These are phyloP conservation scores for Ormosia semicastrata DNA, from an alignment of 306 rosid genomes.

Conservation along the genomic window DNA sequence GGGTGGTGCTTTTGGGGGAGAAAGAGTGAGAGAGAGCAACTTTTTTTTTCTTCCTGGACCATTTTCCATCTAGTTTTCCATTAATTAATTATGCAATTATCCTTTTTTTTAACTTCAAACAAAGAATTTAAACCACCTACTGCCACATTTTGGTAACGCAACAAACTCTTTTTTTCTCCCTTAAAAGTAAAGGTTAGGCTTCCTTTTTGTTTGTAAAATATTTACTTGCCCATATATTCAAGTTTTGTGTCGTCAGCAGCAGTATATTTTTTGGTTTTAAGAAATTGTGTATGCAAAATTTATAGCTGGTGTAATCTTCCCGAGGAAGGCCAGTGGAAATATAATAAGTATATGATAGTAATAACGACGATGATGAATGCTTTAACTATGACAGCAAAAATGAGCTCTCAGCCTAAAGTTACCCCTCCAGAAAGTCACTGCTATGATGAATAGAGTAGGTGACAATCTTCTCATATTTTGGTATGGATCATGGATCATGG, in stretches of 20 bases:
- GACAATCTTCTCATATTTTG: conserved; percentile 36
- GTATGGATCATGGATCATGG: conserved; percentile 37
- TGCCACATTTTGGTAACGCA: conserved; percentile 38
- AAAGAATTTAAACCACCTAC: conserved; percentile 28
- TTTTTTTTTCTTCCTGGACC: background rate
- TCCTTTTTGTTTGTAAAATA: conserved; percentile 22
- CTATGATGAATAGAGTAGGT: conserved; percentile 36
- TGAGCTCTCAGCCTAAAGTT: conserved; percentile 26
- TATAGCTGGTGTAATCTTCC: conserved; percentile 15
- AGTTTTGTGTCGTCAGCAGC: background rate
- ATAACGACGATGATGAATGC: conserved; percentile 36
- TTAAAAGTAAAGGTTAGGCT: conserved; percentile 46
- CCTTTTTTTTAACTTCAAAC: conserved; percentile 3
- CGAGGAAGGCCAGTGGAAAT: conserved; percentile 31
- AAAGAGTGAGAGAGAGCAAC: conserved; percentile 22
- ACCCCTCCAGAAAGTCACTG: conserved; percentile 23
- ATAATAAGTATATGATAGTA: conserved; percentile 23
- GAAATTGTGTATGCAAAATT: background rate
- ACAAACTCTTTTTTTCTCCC: conserved; percentile 41
- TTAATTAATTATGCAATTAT: background rate
- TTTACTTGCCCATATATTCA: conserved; percentile 16
- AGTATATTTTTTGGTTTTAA: background rate
- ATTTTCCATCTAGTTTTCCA: conserved; percentile 7
- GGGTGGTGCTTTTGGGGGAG: conserved; percentile 31
- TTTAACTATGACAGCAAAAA: conserved; percentile 42